Conservation (phyloP, 129 eudicot species). For the Rutidosis leptorrhynchoides region DNA sequence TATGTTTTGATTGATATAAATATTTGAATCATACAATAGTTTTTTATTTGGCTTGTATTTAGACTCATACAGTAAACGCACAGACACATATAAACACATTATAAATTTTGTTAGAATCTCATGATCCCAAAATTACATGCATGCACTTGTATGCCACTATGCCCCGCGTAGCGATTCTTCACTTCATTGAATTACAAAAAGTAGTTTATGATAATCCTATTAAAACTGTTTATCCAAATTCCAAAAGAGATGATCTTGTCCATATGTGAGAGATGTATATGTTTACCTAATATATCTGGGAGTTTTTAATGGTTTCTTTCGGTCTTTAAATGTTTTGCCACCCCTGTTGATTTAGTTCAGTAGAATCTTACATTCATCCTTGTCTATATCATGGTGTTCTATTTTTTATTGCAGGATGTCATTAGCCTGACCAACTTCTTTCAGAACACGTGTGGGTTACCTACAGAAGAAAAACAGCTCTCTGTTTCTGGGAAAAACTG, state of each 20-base stretch:
- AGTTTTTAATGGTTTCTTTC: background rate
- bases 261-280: background rate
- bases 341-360: slow-evolving; percentile 6
- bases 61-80: background rate
- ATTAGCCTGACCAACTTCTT: slow-evolving; percentile 66
- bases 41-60: slow-evolving; percentile 3
- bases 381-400: background rate
- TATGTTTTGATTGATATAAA: background rate
- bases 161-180: background rate
- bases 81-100: background rate
- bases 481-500: slow-evolving; percentile 90
- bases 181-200: background rate
- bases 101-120: background rate
- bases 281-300: slow-evolving; percentile 9
- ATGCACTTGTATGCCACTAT: background rate
- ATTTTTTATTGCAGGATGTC: slow-evolving; percentile 70
- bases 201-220: background rate
- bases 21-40: background rate
- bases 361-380: slow-evolving; percentile 1
- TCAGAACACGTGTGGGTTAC: slow-evolving; percentile 56
- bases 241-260: background rate
- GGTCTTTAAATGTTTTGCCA: background rate
- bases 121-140: background rate
- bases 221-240: background rate
- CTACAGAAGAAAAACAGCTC: slow-evolving; percentile 86